Conservation (phyloP, 2,329 filamentous ascomycete genomes). For the Aspergillus sp. region DNA sequence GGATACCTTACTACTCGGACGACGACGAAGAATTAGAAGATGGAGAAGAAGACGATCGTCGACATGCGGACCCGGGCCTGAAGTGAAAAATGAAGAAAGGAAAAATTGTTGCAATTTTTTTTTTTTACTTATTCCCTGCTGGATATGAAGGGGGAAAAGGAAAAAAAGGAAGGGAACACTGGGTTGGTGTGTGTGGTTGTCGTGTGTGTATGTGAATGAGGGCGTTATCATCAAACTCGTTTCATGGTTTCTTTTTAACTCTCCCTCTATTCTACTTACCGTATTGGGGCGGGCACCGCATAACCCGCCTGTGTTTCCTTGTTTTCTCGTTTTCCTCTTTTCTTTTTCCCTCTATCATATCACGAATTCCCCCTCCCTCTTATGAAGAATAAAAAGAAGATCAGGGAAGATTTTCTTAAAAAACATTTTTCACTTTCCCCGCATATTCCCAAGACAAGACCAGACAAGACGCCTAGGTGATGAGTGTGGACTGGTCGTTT, state of each 20-base stretch:
- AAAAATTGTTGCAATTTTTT: background rate
- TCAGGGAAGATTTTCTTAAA: too few relatives aligned
- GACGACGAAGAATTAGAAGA: background rate
- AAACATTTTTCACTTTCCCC: too few relatives aligned
- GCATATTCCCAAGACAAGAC: too few relatives aligned
- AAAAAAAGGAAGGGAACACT: too few relatives aligned
- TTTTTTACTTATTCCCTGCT: slow-evolving; percentile 8
- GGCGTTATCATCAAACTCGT: slow-evolving; percentile 4
- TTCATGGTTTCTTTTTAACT: background rate
- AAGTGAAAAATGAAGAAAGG: background rate
- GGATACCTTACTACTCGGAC: slow-evolving; percentile 2
- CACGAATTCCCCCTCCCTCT: background rate
- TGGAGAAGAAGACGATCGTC: background rate
- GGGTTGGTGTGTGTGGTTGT: too few relatives aligned
- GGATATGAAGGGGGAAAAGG: slow-evolving; percentile 15
- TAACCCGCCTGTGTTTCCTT: background rate
- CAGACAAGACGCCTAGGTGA: too few relatives aligned
- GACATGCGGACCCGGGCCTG: slow-evolving; percentile 1
- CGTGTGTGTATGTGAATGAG: slow-evolving; percentile 3
- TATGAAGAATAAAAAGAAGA: background rate
- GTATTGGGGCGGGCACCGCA: slow-evolving; percentile 7
- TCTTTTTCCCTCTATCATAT: background rate
- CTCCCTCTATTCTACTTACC: background rate
- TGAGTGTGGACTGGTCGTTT: too few relatives aligned
- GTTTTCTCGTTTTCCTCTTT: background rate